Conservation (phyloP, 2,329 filamentous ascomycete genomes). For the Apiospora rasikravindrae region DNA sequence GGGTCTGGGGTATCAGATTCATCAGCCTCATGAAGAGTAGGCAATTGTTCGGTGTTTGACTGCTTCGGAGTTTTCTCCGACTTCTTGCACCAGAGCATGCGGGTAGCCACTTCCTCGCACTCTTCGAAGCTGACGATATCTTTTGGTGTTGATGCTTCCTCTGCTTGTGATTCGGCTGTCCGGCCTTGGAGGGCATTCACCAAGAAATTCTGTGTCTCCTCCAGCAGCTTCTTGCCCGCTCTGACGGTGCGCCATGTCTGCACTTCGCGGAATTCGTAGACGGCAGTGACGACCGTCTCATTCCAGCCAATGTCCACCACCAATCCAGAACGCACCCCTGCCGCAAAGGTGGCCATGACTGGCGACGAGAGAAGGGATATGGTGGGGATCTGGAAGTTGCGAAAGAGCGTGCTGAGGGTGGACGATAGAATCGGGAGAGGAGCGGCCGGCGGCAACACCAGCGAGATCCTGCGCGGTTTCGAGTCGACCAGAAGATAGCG, state of each 20-base stretch:
- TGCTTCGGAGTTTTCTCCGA: slow-evolving; percentile 37
- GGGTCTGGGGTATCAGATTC: slow-evolving; percentile 46
- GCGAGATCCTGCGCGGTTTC: slow-evolving; percentile 73
- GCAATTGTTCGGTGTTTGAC: slow-evolving; percentile 42
- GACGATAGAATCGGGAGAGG: slow-evolving; percentile 80
- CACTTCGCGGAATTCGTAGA: slow-evolving; percentile 91
- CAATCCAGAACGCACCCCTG: slow-evolving; percentile 83
- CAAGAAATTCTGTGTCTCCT: slow-evolving; percentile 71
- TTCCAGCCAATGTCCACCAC: slow-evolving; percentile 92
- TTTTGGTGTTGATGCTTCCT: slow-evolving; percentile 29
- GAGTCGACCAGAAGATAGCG: slow-evolving; percentile 74
- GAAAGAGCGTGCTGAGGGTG: slow-evolving; percentile 79
- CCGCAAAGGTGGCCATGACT: slow-evolving; percentile 75
- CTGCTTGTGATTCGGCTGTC: slow-evolving; percentile 34
- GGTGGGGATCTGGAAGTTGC: slow-evolving; percentile 77
- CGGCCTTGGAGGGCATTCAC: slow-evolving; percentile 47
- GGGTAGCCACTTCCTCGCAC: slow-evolving; percentile 78
- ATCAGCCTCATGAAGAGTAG: slow-evolving; percentile 61
- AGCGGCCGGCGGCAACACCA: slow-evolving; percentile 78
- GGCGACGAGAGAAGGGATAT: slow-evolving; percentile 82
- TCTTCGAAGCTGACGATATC: slow-evolving; percentile 71
- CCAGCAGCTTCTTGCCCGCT: slow-evolving; percentile 73
- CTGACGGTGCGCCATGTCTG: slow-evolving; percentile 72
- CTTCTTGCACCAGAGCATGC: slow-evolving; percentile 78
- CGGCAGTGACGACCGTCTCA: slow-evolving; percentile 82